Evolutionary conservation across 2,329 filamentous ascomycete species (phyloP).

Genomic region (Xylariaceae sp.): DNA sequence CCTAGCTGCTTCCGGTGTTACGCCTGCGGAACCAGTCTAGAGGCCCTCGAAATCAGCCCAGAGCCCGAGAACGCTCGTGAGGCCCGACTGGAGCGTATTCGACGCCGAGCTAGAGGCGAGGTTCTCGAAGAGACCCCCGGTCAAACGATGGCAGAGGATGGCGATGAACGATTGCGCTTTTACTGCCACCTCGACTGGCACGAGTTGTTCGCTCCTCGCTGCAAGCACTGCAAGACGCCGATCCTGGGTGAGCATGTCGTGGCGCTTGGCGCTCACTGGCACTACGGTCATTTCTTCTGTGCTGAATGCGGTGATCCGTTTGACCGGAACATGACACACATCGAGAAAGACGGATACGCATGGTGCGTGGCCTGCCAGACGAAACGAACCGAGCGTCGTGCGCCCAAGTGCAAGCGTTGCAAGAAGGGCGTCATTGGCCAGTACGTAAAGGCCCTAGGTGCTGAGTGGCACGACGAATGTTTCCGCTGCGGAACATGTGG

Average conservation of each 20-base stretch:
- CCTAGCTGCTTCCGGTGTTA: constrained; percentile 90
- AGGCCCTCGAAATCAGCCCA: constrained; percentile 93
- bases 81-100: constrained; percentile 70
- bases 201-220: constrained; percentile 85
- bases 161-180: constrained; percentile 72
- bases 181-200: constrained; percentile 99
- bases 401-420: constrained; percentile 83
- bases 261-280: constrained; percentile 92
- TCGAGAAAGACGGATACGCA: constrained; percentile 95
- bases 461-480: constrained; percentile 90
- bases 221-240: constrained; percentile 92
- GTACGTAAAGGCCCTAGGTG: constrained; percentile 81
- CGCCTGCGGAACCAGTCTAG: constrained; percentile 78
- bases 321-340: constrained; percentile 61
- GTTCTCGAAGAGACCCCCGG: constrained; percentile 57
- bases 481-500: constrained; percentile 70
- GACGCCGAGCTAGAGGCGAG: constrained; percentile 53
- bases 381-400: constrained; percentile 79
- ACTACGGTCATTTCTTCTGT: constrained; percentile 97
- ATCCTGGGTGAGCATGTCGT: constrained; percentile 94
- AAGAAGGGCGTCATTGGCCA: constrained; percentile 79
- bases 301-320: constrained; percentile 98
- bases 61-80: constrained; percentile 70
- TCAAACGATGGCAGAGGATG: constrained; percentile 63
- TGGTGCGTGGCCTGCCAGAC: constrained; percentile 96